These are phyloP conservation scores for Ganoderma sinense DNA, from an alignment of 1,284 basidiomycete species.

Conservation along the genomic window DNA sequence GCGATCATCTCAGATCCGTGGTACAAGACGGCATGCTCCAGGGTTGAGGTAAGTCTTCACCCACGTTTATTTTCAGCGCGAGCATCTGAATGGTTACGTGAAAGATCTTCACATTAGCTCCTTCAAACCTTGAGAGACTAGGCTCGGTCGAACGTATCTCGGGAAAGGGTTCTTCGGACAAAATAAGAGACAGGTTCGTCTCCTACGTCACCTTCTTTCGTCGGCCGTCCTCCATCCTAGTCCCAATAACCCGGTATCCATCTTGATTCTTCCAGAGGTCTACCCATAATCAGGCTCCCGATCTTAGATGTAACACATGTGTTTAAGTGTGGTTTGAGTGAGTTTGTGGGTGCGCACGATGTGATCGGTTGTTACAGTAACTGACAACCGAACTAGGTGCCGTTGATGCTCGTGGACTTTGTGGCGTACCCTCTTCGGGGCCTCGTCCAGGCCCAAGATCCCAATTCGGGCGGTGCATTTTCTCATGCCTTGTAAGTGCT, in stretches of 20 bases:
- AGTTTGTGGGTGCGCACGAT: not conserved
- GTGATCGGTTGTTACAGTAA: not conserved
- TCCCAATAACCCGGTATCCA: not conserved
- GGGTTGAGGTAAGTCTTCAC: not conserved
- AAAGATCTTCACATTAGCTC: not conserved
- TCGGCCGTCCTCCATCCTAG: not conserved
- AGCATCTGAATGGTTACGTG: not conserved
- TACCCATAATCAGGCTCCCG: not conserved
- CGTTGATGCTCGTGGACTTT: too few species aligned
- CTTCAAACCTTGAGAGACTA: not conserved
- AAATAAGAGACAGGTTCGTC: not conserved
- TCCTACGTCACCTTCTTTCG: not conserved
- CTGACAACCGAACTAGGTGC: not conserved
- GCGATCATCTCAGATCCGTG: not conserved
- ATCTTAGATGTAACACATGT: not conserved
- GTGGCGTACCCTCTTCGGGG: not conserved
- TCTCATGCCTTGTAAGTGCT: not conserved
- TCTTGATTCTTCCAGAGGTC: not conserved
- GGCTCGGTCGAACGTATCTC: not conserved
- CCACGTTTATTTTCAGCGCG: not conserved
- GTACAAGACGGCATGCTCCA: not conserved
- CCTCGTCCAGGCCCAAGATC: not conserved
- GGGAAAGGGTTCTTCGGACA: not conserved
- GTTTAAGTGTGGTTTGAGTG: not conserved
- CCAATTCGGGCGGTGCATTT: not conserved